Evolutionary conservation across 2,329 filamentous ascomycete species (phyloP), one percentile per base, ranked within the genome.

Genomic region (Scolecobasidium constrictum): DNA sequence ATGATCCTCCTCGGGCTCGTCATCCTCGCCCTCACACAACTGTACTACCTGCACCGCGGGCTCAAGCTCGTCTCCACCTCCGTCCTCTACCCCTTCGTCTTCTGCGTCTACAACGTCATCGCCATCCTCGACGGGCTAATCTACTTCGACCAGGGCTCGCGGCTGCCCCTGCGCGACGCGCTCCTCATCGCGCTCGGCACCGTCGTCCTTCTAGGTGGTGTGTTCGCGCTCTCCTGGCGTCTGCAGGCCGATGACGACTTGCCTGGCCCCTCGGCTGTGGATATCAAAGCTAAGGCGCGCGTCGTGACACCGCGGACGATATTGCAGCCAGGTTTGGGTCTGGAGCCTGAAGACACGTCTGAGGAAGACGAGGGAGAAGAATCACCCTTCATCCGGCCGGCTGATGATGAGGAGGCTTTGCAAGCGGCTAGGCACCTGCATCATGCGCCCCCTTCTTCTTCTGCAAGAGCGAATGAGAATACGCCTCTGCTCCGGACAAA

Each of bases 101-200:
- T 98, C 64, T 98, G 92, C 71, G 78, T 96, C 50, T 98, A 96
- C 72, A 98, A 98, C 70, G 94, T 98, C 56, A 88, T 96, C 56
- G 92, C 92, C 50, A 98, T 98, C 52, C 70, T 96, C 52, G 92
- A 98, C 63, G 92, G 92, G 22, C 72, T 98, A 52, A 94, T 98
- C 54, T 98, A 96, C 64, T 98, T 96, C 66, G 75, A 83, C 53
- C 92, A 98, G 63, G 83, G 82, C 42, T 81, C 86, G 49, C 73
- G 84, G 44, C 77, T 98, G 48, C 78, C 81, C 13, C 71, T 78
- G 1, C 64, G 92, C 2, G 81, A 86, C 55, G 90, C 84, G 13
- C 77, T 78, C 28, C 73, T 93, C 45, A 94, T 96, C 48, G 77
- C 87, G 0, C 62, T 98, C 2, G 92, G 92, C 9, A 96, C 90